A percentile compares a stretch with the other conserved stretches of the same genome.
Conservation (phyloP, 129 eudicot genomes). For the Ambrosia artemisiifolia region DNA sequence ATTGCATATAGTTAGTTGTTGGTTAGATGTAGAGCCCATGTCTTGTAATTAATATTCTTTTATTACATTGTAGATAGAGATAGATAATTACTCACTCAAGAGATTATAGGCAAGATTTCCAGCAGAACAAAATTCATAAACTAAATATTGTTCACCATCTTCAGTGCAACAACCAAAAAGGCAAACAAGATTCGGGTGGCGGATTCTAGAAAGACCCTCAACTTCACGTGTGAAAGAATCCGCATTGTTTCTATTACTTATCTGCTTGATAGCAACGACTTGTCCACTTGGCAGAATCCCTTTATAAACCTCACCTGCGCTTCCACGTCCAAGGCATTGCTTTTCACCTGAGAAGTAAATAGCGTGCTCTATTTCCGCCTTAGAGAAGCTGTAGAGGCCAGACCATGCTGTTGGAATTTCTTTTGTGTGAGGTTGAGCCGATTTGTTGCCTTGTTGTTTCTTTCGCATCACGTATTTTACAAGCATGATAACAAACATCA, state of each 20-base stretch:
- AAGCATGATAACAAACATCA: constrained; percentile 45
- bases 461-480: constrained; percentile 59
- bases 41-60: no score
- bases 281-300: constrained; percentile 83
- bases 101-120: constrained; percentile 79
- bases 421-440: constrained; percentile 20
- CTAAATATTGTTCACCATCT: constrained; percentile 65
- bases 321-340: constrained; percentile 62
- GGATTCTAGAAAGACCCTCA: constrained; percentile 61
- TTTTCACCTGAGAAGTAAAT: constrained; percentile 49
- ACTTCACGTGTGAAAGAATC: constrained; percentile 67
- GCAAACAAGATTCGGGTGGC: constrained; percentile 73
- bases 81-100: constrained; percentile 48
- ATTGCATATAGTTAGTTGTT: not conserved
- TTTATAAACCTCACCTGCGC: constrained; percentile 72
- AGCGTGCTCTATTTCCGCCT: constrained; percentile 62
- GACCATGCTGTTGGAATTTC: constrained; percentile 45
- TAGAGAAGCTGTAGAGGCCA: constrained; percentile 65
- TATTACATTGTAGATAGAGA: not conserved
- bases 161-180: constrained; percentile 75
- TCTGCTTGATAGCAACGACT: constrained; percentile 68
- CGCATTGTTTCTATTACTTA: constrained; percentile 50
- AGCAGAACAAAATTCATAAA: constrained; percentile 62
- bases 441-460: constrained; percentile 28
- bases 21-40: not conserved